Conservation (phyloP, 768 basidiomycete genomes). For the Suillus paluster region DNA sequence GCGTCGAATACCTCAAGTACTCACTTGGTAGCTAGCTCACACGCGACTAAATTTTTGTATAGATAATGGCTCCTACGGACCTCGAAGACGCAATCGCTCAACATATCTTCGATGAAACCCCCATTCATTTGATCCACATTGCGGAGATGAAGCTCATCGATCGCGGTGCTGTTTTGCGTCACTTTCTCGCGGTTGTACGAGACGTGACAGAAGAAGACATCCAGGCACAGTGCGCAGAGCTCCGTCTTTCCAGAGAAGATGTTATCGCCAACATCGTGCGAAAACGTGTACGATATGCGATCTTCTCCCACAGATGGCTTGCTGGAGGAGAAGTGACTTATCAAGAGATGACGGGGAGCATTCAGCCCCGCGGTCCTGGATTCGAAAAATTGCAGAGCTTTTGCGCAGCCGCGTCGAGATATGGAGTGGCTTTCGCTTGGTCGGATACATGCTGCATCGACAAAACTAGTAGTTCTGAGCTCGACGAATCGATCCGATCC, state of each 20-base stretch:
- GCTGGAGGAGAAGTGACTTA: constrained; percentile 7
- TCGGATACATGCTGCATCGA: constrained; percentile 16
- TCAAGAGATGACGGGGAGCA: constrained; percentile 1
- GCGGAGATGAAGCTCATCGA: constrained; percentile 8
- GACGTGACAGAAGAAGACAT: constrained; percentile 4
- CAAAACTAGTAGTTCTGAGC: constrained; percentile 18
- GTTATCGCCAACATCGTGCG: not conserved
- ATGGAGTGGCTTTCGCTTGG: constrained; percentile 11
- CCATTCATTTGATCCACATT: constrained; percentile 3
- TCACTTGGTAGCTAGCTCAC: too few species aligned
- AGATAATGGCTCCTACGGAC: not conserved
- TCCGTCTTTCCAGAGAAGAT: not conserved
- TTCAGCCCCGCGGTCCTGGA: not conserved
- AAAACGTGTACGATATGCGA: constrained; percentile 5
- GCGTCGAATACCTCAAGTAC: too few species aligned
- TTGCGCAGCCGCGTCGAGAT: not conserved
- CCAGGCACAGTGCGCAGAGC: not conserved
- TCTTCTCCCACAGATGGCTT: constrained; percentile 11
- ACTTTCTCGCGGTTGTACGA: not conserved
- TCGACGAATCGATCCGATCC: constrained; percentile 18
- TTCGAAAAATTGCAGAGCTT: constrained; percentile 9
- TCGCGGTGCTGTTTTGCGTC: not conserved
- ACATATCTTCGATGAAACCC: constrained; percentile 6
- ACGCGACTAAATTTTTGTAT: not conserved
- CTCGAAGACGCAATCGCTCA: not conserved